These are phyloP conservation scores for Draba incana DNA, from an alignment of 345 rosid genomes.

Conservation along the genomic window DNA sequence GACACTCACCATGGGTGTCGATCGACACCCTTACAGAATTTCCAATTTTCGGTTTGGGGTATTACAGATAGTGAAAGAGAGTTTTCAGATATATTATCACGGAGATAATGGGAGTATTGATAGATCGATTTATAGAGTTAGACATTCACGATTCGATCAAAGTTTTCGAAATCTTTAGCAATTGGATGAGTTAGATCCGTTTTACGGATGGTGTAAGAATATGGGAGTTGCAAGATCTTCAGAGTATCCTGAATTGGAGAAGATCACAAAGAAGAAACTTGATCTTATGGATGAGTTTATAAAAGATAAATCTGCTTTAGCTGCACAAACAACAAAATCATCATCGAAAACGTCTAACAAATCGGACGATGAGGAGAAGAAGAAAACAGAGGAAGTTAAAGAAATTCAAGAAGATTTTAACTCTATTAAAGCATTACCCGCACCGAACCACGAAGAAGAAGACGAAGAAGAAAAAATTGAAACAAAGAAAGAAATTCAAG, in stretches of 20 bases:
- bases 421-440: slow-evolving; percentile 58
- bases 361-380: slow-evolving; percentile 29
- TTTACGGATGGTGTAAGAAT: slow-evolving; percentile 73
- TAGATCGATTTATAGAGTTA: slow-evolving; percentile 75
- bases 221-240: slow-evolving; percentile 67
- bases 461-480: slow-evolving; percentile 18
- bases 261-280: slow-evolving; percentile 74
- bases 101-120: slow-evolving; percentile 59
- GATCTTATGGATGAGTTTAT: slow-evolving; percentile 79
- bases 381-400: slow-evolving; percentile 24
- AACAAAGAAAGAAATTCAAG: slow-evolving; percentile 10
- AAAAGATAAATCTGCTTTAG: slow-evolving; percentile 60
- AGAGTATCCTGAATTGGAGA: slow-evolving; percentile 81
- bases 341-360: slow-evolving; percentile 28
- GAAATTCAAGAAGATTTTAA: slow-evolving; percentile 49
- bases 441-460: slow-evolving; percentile 44
- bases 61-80: slow-evolving; percentile 62
- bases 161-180: slow-evolving; percentile 71
- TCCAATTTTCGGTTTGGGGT: no score
- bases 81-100: slow-evolving; percentile 72
- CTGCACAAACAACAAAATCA: slow-evolving; percentile 39
- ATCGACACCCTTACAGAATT: no score
- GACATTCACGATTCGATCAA: slow-evolving; percentile 64
- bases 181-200: slow-evolving; percentile 60
- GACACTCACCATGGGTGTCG: no score